Conservation (phyloP, 371 early-diverging fungal species). For the Mucor mucedo region DNA sequence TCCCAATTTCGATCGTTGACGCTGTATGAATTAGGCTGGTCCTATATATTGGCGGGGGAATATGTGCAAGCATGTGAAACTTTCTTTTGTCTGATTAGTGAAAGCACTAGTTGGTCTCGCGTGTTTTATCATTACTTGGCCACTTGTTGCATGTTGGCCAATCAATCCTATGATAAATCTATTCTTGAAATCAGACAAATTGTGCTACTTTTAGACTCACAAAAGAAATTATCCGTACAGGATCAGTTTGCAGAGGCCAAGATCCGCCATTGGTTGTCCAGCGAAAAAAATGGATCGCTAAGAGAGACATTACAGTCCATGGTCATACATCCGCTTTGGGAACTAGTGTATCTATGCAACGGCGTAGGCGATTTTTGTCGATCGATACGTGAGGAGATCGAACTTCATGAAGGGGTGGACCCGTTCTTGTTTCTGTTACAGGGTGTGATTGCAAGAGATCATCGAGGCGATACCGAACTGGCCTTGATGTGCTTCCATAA, state of each 20-base stretch:
- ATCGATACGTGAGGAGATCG: background rate
- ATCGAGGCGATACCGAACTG: slow-evolving; percentile 5
- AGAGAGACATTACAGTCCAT: background rate
- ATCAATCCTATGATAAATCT: slow-evolving; percentile 33
- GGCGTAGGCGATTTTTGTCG: slow-evolving; percentile 10
- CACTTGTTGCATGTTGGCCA: slow-evolving; percentile 42
- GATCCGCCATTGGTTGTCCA: background rate
- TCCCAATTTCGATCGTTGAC: slow-evolving; percentile 22
- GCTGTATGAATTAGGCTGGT: slow-evolving; percentile 38
- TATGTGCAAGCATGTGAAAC: slow-evolving; percentile 36
- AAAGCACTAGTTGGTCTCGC: slow-evolving; percentile 37
- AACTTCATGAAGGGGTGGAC: background rate
- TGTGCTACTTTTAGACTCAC: background rate
- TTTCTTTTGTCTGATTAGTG: slow-evolving; percentile 32
- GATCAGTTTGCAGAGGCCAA: slow-evolving; percentile 35
- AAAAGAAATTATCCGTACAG: slow-evolving; percentile 21
- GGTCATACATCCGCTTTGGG: slow-evolving; percentile 37
- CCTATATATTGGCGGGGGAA: slow-evolving; percentile 33
- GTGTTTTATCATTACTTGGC: slow-evolving; percentile 43
- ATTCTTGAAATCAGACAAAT: slow-evolving; percentile 34
- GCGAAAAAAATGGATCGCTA: slow-evolving; percentile 21
- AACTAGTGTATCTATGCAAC: slow-evolving; percentile 42
- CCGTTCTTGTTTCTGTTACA: slow-evolving; percentile 13
- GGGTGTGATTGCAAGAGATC: slow-evolving; percentile 25
- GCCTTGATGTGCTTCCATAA: slow-evolving; percentile 19